Evolutionary conservation across 2,329 filamentous ascomycete species (phyloP), one percentile per base, ranked within the genome.

Genomic region (Fusarium euwallaceae): DNA sequence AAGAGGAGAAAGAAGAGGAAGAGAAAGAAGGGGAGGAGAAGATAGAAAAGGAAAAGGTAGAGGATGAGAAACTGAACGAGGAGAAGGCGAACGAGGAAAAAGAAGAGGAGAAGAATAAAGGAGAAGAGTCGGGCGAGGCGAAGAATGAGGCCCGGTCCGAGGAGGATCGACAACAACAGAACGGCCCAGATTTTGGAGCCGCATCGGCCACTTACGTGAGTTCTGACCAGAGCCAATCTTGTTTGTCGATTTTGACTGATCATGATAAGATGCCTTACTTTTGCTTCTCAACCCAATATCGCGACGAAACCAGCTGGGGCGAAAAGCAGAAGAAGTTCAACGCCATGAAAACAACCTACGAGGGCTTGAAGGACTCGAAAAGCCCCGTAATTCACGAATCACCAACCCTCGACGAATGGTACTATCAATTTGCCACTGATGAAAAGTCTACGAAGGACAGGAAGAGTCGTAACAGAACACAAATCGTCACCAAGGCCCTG

Each of bases 381-480:
- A 10, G 4, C 4, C 4, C 36, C 9, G 34, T 34, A 2, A 1
- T 39, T 3, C 64, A 55, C 2, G 59, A 4, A 2, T 66, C 59
- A 1, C 43, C 59, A 10, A 66, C 59, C 0, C 59, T 66, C 2
- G 59, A 66, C 10, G 59, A 66, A 14, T 55, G 64, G 64, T 66
- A 66, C 11, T 66, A 63, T 2, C 64, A 66, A 0, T 66, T 66
- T 10, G 43, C 58, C 9, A 4, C 14, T 0, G 58, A 62, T 2
- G 1, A 6, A 0, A 17, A 27, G 0, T 45, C 64, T 6, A 3
- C 1, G 4, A 4, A 9, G 1, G 64, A 62, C 43, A 45, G 29
- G 14, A 1, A 5, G 1, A 0, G 0, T 2, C 43, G 64, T 3
- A 66, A 66, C 12, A 4, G 14, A 11, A 29, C 8, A 3, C 64